A percentile compares a stretch with the other conserved stretches of the same genome.
These are phyloP conservation scores for Colletotrichum theobromicola DNA, from an alignment of 2,329 filamentous ascomycete species.

Conservation along the genomic window DNA sequence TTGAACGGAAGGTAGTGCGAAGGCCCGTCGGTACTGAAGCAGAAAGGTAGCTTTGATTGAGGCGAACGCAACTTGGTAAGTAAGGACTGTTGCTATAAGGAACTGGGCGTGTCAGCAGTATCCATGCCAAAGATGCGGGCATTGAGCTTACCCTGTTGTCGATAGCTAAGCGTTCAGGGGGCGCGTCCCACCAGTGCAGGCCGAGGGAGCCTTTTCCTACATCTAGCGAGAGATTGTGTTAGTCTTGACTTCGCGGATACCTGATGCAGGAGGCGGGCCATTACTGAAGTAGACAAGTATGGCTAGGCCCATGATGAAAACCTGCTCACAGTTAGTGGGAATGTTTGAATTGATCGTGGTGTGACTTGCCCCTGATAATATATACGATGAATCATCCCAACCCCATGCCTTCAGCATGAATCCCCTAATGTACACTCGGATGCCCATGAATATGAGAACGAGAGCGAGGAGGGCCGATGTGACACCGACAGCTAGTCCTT, in stretches of 20 bases:
- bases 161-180: not conserved
- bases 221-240: not conserved
- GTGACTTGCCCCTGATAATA: not conserved
- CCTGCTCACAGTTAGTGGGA: not conserved
- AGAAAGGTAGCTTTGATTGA: constrained; percentile 39
- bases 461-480: not conserved
- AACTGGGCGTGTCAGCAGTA: not conserved
- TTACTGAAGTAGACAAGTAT: not conserved
- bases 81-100: constrained; percentile 25
- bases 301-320: not conserved
- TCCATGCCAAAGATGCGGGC: not conserved
- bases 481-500: not conserved
- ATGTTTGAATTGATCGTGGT: fast-evolving
- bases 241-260: not conserved
- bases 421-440: constrained; percentile 24
- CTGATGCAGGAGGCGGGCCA: fast-evolving
- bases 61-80: constrained; percentile 32
- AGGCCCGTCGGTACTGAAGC: constrained; percentile 40
- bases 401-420: constrained; percentile 28
- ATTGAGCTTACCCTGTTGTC: not conserved
- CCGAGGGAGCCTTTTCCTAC: not conserved
- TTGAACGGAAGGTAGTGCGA: constrained; percentile 7
- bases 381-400: constrained; percentile 24
- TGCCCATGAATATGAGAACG: not conserved
- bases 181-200: not conserved